These are phyloP conservation scores for Helianthus tuberosus DNA, from an alignment of 129 eudicot genomes.

Conservation along the genomic window DNA sequence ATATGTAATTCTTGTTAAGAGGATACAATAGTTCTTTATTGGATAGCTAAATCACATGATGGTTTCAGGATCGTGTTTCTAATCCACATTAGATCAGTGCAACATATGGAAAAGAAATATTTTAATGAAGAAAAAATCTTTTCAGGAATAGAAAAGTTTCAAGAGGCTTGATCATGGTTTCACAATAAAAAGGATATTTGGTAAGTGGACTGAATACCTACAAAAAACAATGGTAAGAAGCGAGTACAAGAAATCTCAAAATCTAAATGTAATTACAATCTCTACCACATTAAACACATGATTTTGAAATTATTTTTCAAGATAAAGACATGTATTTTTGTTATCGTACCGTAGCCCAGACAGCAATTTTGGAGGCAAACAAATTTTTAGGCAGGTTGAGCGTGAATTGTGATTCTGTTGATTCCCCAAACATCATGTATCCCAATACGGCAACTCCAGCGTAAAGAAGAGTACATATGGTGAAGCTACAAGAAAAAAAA, in stretches of 20 bases:
- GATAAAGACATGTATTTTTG: too few species aligned
- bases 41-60: neutral
- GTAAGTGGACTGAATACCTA: constrained; percentile 93
- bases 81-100: neutral
- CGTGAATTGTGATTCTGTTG: constrained; percentile 79
- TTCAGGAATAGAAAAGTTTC: neutral
- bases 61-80: constrained; percentile 7
- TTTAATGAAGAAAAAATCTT: neutral
- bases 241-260: constrained; percentile 17
- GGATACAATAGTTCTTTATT: neutral
- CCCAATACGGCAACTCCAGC: constrained; percentile 81
- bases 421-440: constrained; percentile 74
- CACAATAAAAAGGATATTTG: constrained; percentile 73
- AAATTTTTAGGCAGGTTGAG: constrained; percentile 73
- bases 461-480: constrained; percentile 64
- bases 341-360: constrained; percentile 84
- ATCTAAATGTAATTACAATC: neutral
- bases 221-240: constrained; percentile 27
- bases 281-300: neutral
- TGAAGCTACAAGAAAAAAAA: constrained; percentile 51
- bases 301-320: too few species aligned
- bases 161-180: constrained; percentile 6
- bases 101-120: neutral
- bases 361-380: constrained; percentile 78
- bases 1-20: constrained; percentile 58